Conservation (phyloP, 106 monocot genomes). For the Dendrobium nobile region DNA sequence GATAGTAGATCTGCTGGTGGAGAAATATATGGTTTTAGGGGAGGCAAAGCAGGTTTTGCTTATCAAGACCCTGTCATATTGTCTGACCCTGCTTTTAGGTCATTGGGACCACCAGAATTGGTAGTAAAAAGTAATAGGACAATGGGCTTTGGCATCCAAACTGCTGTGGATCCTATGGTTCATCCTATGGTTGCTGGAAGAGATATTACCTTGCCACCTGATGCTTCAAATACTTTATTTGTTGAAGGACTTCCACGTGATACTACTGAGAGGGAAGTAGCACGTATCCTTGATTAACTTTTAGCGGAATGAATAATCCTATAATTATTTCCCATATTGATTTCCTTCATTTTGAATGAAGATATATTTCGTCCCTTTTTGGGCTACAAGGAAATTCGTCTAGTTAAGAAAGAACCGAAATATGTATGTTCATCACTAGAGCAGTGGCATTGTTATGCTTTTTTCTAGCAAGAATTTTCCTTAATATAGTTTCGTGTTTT, state of each 20-base stretch:
- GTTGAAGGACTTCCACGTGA: constrained; percentile 39
- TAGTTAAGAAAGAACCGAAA: constrained; percentile 50
- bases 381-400: constrained; percentile 48
- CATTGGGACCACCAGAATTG: too few relatives aligned
- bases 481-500: not conserved
- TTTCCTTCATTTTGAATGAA: constrained; percentile 27
- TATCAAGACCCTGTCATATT: too few relatives aligned
- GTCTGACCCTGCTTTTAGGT: too few relatives aligned
- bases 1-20: too few relatives aligned
- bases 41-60: too few relatives aligned
- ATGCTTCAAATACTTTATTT: constrained; percentile 29
- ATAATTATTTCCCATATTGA: not conserved
- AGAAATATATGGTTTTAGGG: too few relatives aligned
- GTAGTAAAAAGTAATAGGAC: too few relatives aligned
- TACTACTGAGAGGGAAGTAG: constrained; percentile 25
- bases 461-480: not conserved
- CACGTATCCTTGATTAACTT: constrained; percentile 33
- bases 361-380: constrained; percentile 64
- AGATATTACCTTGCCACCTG: constrained; percentile 27
- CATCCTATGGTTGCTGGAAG: not conserved
- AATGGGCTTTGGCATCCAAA: too few relatives aligned
- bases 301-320: too few relatives aligned
- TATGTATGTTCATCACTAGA: constrained; percentile 24
- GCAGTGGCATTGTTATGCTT: not conserved
- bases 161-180: too few relatives aligned